Percentiles rank a stretch among this genome's conserved stretches.
These are phyloP conservation scores for Kockiozyma suomiensis DNA, from an alignment of 805 yeast genomes.

Conservation along the genomic window DNA sequence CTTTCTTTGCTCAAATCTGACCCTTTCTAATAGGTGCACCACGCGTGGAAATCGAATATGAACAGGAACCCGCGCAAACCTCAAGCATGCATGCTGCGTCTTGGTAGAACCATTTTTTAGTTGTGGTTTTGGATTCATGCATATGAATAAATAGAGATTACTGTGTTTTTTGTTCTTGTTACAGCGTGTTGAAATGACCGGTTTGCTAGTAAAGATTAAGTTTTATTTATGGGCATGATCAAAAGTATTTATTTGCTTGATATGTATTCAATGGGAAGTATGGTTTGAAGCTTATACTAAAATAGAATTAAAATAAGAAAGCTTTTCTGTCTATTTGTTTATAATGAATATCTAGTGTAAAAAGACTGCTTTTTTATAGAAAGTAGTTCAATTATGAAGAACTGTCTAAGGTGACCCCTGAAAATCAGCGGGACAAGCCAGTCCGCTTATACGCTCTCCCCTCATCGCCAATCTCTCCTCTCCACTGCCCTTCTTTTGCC, in stretches of 20 bases:
- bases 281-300: too few species aligned
- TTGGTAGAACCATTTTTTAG: not conserved
- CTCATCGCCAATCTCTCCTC: not conserved
- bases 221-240: constrained; percentile 5
- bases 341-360: too few species aligned
- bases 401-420: constrained; percentile 15
- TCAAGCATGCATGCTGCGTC: constrained; percentile 7
- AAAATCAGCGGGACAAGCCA: constrained; percentile 1
- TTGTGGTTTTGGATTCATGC: not conserved
- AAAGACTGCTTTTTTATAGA: too few species aligned
- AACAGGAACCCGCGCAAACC: constrained; percentile 53
- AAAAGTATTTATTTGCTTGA: not conserved
- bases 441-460: not conserved
- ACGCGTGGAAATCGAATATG: constrained; percentile 81
- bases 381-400: too few species aligned
- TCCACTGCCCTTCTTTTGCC: not conserved
- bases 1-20: not conserved
- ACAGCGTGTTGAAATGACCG: not conserved
- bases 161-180: not conserved
- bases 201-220: not conserved
- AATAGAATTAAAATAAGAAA: not conserved
- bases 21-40: constrained; percentile 44
- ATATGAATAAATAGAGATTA: not conserved
- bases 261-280: not conserved
- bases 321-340: not conserved